These are phyloP conservation scores for Aspergillus homomorphus DNA, from an alignment of 495 filamentous ascomycete genomes.

Conservation along the genomic window DNA sequence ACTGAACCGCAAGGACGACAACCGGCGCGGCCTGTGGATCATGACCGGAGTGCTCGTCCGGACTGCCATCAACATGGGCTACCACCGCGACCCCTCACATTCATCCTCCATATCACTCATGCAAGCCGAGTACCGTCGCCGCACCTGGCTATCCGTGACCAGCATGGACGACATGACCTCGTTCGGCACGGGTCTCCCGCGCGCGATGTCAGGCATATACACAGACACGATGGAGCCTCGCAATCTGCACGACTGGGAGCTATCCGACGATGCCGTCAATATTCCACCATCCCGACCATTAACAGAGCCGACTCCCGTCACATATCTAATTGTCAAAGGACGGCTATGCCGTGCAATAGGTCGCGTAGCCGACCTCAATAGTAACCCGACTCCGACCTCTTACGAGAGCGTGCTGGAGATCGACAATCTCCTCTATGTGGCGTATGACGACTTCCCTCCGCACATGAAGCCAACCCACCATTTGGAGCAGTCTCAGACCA, in stretches of 20 bases:
- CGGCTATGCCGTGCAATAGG: conserved; percentile 9
- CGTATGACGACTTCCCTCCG: conserved; percentile 2
- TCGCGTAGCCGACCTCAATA: conserved; percentile 8
- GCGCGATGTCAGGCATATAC: conserved; percentile 26
- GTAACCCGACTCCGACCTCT: background rate
- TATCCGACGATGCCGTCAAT: conserved; percentile 17
- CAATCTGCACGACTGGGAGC: conserved; percentile 35
- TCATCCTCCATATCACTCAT: conserved; percentile 47
- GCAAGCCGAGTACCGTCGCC: conserved; percentile 53
- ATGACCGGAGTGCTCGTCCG: conserved; percentile 35
- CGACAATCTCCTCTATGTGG: background rate
- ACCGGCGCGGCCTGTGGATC: conserved; percentile 39
- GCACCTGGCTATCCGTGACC: conserved; percentile 50
- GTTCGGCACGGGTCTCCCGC: conserved; percentile 39
- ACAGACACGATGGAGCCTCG: conserved; percentile 40
- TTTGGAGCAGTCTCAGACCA: background rate
- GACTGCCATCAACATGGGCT: conserved; percentile 45
- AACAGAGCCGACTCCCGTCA: conserved; percentile 18
- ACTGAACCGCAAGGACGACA: conserved; percentile 34
- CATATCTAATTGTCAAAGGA: conserved; percentile 12
- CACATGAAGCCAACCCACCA: conserved; percentile 4
- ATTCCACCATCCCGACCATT: conserved; percentile 24
- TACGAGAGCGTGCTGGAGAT: conserved; percentile 3
- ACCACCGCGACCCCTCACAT: conserved; percentile 47
- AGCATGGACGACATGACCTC: conserved; percentile 50